These are phyloP conservation scores for Saccharomyces hybrid DNA, from an alignment of 1,139 yeast genomes.

Conservation along the genomic window DNA sequence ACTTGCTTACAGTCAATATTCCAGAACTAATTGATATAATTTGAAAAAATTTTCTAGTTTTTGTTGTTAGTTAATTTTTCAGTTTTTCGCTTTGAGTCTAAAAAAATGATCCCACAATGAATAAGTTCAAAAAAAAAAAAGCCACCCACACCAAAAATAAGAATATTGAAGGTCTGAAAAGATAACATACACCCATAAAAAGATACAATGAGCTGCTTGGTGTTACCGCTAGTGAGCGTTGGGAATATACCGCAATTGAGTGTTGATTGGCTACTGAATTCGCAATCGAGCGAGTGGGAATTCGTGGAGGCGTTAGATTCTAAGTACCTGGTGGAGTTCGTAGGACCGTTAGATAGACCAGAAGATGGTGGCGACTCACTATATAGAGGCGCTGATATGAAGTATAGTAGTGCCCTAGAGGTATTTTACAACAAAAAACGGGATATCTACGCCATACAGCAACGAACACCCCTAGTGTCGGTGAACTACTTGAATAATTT, in stretches of 20 bases:
- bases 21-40: constrained; percentile 1
- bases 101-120: background rate
- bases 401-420: constrained; percentile 53
- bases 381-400: constrained; percentile 7
- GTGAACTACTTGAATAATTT: constrained; percentile 45
- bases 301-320: constrained; percentile 53
- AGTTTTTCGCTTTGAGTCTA: background rate
- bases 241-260: constrained; percentile 89
- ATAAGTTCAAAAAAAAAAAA: background rate
- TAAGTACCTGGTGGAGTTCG: constrained; percentile 66
- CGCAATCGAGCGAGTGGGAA: constrained; percentile 38
- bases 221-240: constrained; percentile 74
- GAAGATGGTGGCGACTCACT: constrained; percentile 7
- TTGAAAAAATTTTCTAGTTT: background rate
- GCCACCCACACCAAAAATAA: background rate
- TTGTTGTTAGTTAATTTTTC: background rate
- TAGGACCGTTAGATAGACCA: constrained; percentile 59
- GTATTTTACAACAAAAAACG: constrained; percentile 39
- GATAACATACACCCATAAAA: background rate
- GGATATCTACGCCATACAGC: constrained; percentile 58
- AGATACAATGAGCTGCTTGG: constrained; percentile 26
- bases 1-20: constrained; percentile 1
- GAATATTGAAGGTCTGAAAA: background rate
- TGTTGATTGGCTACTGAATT: constrained; percentile 64
- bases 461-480: constrained; percentile 77